phyloP scores from a whole-genome alignment of 768 basidiomycete genomes.

The Artomyces pyxidatus region DNA sequence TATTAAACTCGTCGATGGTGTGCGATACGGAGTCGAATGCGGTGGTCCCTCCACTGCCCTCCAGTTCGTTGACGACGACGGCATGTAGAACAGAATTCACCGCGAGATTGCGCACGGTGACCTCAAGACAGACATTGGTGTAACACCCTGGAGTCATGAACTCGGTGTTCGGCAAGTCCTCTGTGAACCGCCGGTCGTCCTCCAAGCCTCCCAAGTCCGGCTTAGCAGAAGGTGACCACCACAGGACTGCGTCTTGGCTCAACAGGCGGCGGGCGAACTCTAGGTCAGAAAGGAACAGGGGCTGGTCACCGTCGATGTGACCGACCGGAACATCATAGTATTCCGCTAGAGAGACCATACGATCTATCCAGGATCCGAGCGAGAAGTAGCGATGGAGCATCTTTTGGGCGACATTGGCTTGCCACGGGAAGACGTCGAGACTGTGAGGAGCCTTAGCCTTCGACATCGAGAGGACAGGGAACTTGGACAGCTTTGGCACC shows the following conservation, averaged over 20 bases:
- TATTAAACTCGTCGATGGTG: conserved; percentile 77
- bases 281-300: conserved; percentile 82
- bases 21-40: conserved; percentile 91
- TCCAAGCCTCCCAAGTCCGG: conserved; percentile 95
- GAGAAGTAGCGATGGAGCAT: conserved; percentile 80
- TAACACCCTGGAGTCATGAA: conserved; percentile 82
- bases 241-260: conserved; percentile 85
- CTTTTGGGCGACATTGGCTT: conserved; percentile 69
- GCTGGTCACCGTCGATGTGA: conserved; percentile 86
- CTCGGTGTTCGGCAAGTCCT: conserved; percentile 79
- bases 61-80: conserved; percentile 91
- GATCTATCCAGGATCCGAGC: conserved; percentile 72
- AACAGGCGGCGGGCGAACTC: conserved; percentile 82
- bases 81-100: conserved; percentile 93
- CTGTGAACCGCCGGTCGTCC: conserved; percentile 67
- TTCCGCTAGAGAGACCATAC: conserved; percentile 69
- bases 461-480: conserved; percentile 86
- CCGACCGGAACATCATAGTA: conserved; percentile 93
- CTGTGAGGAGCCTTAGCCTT: conserved; percentile 67
- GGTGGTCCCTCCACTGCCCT: conserved; percentile 89
- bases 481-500: conserved; percentile 65
- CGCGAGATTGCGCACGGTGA: conserved; percentile 86
- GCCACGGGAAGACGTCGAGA: conserved; percentile 85
- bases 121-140: conserved; percentile 85
- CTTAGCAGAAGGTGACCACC: conserved; percentile 89